Evolutionary conservation across 768 basidiomycete genomes (phyloP).

Genomic region (Pulveroboletus frians): DNA sequence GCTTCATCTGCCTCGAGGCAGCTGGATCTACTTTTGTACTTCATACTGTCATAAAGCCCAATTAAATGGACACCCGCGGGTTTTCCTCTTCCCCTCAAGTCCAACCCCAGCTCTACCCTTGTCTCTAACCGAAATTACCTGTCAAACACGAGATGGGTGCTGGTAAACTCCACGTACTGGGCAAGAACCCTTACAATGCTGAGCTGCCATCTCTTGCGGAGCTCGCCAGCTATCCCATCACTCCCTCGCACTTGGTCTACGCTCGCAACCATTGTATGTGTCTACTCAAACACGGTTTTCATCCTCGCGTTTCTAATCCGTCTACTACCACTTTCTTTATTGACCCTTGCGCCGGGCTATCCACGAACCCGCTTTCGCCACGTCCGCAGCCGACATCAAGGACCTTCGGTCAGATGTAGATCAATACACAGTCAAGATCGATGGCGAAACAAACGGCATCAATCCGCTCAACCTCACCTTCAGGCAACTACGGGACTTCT

Average conservation of each 20-base stretch:
- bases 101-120: no score
- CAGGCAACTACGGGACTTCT: conserved; percentile 9
- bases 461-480: conserved; percentile 18
- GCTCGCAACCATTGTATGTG: conserved; percentile 69
- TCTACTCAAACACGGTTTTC: conserved; percentile 18
- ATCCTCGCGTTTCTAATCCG: conserved; percentile 2
- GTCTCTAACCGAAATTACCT: not conserved
- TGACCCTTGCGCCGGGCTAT: not conserved
- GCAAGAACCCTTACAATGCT: conserved; percentile 58
- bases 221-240: conserved; percentile 40
- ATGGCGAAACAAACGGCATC: conserved; percentile 21
- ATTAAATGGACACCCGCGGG: not conserved
- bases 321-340: not conserved
- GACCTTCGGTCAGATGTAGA: conserved; percentile 16
- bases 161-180: conserved; percentile 15
- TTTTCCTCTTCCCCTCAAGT: not conserved
- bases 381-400: conserved; percentile 25
- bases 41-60: not conserved
- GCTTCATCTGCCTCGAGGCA: no score
- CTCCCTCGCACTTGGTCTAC: conserved; percentile 62
- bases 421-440: conserved; percentile 24
- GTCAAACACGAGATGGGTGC: conserved; percentile 15
- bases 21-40: not conserved
- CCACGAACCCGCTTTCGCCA: not conserved
- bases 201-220: conserved; percentile 60